Evolutionary conservation across 208 protist genomes (phyloP).

Genomic region (Trypanosoma platydactyli): DNA sequence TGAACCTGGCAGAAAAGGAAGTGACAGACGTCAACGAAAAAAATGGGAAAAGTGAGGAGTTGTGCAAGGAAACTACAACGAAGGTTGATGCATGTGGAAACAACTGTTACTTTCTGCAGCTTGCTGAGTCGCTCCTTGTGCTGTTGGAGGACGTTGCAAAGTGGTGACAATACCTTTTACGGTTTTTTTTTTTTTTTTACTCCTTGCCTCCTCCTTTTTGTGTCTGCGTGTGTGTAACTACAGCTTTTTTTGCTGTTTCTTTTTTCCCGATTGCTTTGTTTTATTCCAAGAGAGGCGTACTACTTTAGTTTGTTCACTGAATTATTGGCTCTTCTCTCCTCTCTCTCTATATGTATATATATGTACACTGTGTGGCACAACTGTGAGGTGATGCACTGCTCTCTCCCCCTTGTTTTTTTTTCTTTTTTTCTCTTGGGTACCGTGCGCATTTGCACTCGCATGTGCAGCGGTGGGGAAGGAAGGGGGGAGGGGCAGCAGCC

Average conservation of each 20-base stretch:
- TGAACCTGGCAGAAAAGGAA: conserved; percentile 4
- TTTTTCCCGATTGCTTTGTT: neutral
- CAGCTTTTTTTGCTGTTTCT: neutral
- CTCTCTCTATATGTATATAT: no score
- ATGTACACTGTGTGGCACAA: no score
- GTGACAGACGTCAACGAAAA: no score
- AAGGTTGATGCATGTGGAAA: neutral
- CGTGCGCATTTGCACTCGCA: neutral
- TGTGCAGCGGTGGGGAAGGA: neutral
- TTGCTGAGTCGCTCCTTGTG: conserved; percentile 4
- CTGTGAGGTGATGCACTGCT: no score
- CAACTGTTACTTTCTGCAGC: neutral
- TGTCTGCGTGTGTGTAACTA: neutral
- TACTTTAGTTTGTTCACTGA: no score
- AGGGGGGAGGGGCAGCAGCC: neutral
- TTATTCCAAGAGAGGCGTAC: neutral
- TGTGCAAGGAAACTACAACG: neutral
- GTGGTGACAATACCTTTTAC: conserved; percentile 4
- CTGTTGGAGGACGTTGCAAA: conserved; percentile 12
- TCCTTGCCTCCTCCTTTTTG: conserved; percentile 5
- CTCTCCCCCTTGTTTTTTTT: conserved; percentile 19
- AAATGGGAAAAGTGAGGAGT: no score
- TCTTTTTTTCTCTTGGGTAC: conserved; percentile 1
- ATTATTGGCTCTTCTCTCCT: no score
- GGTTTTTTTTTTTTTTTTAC: conserved; percentile 6